Base-by-base conservation (phyloP, 148 eudicot genomes). In the Pouteria glomerata region DNA sequence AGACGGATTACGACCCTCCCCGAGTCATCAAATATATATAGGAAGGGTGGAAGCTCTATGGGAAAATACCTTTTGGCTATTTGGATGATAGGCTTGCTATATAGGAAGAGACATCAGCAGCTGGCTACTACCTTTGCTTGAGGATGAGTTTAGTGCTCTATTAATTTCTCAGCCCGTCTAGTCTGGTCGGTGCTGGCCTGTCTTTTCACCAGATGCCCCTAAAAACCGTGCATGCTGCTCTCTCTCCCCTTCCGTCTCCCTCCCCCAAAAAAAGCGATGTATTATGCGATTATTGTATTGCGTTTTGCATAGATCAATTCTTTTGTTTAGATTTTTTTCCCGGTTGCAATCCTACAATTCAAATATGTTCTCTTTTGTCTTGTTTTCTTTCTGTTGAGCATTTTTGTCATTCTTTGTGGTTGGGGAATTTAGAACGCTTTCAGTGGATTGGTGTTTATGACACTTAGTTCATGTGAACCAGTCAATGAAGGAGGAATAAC, bases 131-230 rank as follows among this genome's bases (percentile, higher is more conserved):
- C n/a, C n/a, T n/a, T n/a, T n/a, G 59, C 42, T 39, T 39, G 42
- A 64, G 0, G 30, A 57, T 30, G 33, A 33, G 66, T 30, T 62
- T 62, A 31, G 66, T 31, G 33, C 66, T 62, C 18, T 33, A 62
- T 62, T 30, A 62, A 62, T 62, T 62, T 62, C 66, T 31, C 42
- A 29, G 66, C 33, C 18, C 66, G 42, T 33, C 44, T 62, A 62
- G 66, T 33, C 66, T 1, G 68, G 68, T 41, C 51, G 52, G 68
- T 14, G 68, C 51, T 6, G 68, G 51, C 51, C 8, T 50, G 50
- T 41, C 51, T 64, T 64, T 64, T 51, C 27, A 64, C 27, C 30
- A 41, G 51, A 64, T 64, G 29, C 51, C 68, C 68, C 44, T 64
- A 64, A 64, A 64, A 64, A 41, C 68, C 51, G 68, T 64, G 13